Base-by-base conservation (phyloP, 257 asterid genomes). In the Sherardia arvensis region DNA sequence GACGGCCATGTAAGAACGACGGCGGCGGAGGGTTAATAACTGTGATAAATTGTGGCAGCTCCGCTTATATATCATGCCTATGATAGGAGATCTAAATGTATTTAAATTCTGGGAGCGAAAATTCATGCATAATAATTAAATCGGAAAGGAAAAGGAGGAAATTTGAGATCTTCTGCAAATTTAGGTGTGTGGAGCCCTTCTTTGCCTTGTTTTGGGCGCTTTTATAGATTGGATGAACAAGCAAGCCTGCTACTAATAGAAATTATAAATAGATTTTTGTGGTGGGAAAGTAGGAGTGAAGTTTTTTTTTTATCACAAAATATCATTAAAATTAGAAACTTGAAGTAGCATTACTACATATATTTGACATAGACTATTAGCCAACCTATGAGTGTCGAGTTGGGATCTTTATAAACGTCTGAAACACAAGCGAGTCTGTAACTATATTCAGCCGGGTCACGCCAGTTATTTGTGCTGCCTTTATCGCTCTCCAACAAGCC, bases 1-100 rank as follows among this genome's bases (percentile, higher is more conserved):
- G 66, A 90, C 91, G 67, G 91, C 94, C 95, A 83, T 85, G 70
- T 77, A 74, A 72, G 33, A 63, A 69, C 53, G 70, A 62, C 78
- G 74, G 11, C 68, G 34, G 66, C 56, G 55, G 3, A 65, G 20
- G 27, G 63, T n/a, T n/a, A n/a, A 63, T n/a, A 47, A 59, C 22
- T 40, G 33, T n/a, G 67, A 10, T 45, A 63, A 66, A n/a, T 54
- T 51, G 59, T 25, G 56, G 48, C 61, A 77, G 23, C 55, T 63
- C 60, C 83, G 78, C 76, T 72, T 76, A 68, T 11, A 76, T 84
- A 88, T 67, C 96, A 88, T 88, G 79, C 71, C 81, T 80, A 62
- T 45, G 58, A 45, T 45, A 26, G 48, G 28, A 62, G 51, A 45
- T 40, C 27, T 27, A 25, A 38, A 14, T 40, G 1, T 3, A 22